Evolutionary conservation across 139 green algal species (phyloP), one percentile per base, ranked within the genome.

Genomic region (Closterium sp.): DNA sequence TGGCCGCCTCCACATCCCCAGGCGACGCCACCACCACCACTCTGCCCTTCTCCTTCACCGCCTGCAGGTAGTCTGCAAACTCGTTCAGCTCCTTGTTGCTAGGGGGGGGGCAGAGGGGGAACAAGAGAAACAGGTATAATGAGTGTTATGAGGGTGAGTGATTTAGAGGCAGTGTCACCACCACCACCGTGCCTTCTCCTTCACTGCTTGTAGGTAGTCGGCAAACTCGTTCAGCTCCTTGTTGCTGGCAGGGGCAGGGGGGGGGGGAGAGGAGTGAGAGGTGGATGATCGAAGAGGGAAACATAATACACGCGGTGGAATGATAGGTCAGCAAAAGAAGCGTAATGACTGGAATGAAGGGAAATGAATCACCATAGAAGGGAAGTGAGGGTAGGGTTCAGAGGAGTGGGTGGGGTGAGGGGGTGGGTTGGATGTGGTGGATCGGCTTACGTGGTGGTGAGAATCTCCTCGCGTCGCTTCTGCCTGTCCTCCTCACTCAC

Each of bases 401-500:
- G 38, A 45, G 38, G 38, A 6, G 38, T 93, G 22, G 21, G 31
- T 30, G 86, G 29, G 29, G 31, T 90, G 31, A 90, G 45, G 11
- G 27, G 32, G 90, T 1, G 70, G n/a, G n/a, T n/a, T n/a, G n/a
- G n/a, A n/a, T n/a, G n/a, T n/a, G n/a, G n/a, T n/a, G n/a, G n/a
- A n/a, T n/a, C 6, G 62, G 92, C 88, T 88, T 28, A 94, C 92
- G 24, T 96, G 70, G 95, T 96, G 27, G 45, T 62, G 22, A 96
- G 89, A 45, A 99, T 97, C 96, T 99, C 93, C 70, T 98, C 97
- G 30, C 98, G 93, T 9, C 98, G 95, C 90, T 96, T 91, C 95
- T 99, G 98, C 6, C 98, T 95, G 97, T 99, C 97, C 94, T 98
- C 97, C 38, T 99, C 97, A 0, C 34, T 95, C 4, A 99, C 94